Conservation (phyloP, 2,329 filamentous ascomycete genomes). For the Colletotrichum graminicola region DNA sequence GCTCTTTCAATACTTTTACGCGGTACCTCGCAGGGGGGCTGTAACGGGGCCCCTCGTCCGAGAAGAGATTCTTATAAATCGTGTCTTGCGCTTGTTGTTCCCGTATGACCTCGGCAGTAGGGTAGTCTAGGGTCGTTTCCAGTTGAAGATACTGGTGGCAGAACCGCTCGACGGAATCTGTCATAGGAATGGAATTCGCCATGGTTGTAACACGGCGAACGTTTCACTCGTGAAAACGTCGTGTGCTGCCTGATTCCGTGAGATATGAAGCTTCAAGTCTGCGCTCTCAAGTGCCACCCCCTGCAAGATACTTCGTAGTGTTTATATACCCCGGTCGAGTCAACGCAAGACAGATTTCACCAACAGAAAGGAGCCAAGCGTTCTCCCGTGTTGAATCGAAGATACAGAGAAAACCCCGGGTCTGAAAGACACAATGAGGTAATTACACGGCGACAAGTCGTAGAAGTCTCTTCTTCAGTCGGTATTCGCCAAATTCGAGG, state of each 20-base stretch:
- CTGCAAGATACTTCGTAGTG: not conserved
- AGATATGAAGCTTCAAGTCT: constrained; percentile 1
- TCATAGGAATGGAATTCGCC: not conserved
- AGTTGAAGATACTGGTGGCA: constrained; percentile 85
- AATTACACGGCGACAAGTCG: not conserved
- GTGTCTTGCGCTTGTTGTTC: constrained; percentile 72
- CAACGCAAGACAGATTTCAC: not conserved
- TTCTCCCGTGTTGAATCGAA: not conserved
- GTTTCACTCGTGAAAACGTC: constrained; percentile 11
- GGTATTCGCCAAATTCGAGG: not conserved
- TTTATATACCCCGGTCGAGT: not conserved
- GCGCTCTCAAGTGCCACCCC: not conserved
- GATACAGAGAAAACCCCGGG: not conserved
- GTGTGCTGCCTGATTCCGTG: constrained; percentile 14
- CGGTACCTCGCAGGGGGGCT: constrained; percentile 78
- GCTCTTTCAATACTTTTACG: constrained; percentile 77
- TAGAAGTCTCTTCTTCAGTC: not conserved
- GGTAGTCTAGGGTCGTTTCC: constrained; percentile 74
- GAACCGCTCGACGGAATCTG: constrained; percentile 60
- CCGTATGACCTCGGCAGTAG: constrained; percentile 69
- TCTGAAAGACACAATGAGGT: not conserved
- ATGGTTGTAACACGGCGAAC: not conserved
- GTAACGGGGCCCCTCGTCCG: constrained; percentile 64
- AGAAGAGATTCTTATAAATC: constrained; percentile 77
- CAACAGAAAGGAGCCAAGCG: not conserved